Evolutionary conservation across 2,329 filamentous ascomycete species (phyloP), one percentile per base, ranked within the genome.

Genomic region (Zalaria sp.): DNA sequence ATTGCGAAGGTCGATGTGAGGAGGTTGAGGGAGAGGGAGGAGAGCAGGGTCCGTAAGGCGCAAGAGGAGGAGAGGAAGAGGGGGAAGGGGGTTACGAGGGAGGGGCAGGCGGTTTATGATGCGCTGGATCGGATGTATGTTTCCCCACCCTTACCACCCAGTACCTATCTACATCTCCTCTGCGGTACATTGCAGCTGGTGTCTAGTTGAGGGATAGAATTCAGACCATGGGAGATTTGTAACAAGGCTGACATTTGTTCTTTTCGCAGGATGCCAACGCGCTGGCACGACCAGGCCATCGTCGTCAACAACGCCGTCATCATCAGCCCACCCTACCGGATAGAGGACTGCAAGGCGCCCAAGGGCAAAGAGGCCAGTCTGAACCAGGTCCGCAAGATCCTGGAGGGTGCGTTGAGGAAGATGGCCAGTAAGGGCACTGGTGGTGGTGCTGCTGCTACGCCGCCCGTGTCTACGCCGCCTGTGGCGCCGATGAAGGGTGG

Each of bases 101-200:
- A 78, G 47, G 76, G 70, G 26, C 77, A 81, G 57, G 75, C 77
- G 41, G 62, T 81, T 10, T 81, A 76, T 50, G 75, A 80, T 60
- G 67, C 70, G 7, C 66, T 81, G 41, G 69, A 67, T 46, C 68
- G 73, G 50, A 75, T 73, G 57, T 77, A 53, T 47, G 66, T 47
- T 47, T 27, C 31, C 34, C 25, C 26, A 8, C 29, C 27, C 18
- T 18, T 18, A 18, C 18, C 18, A 18, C 18, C 18, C 18, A 18
- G 18, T 18, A 18, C 18, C 18, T 18, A 18, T 18, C 18, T 18
- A 18, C 18, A 18, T 34, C 3, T 27, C 28, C n/a, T 11, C 29
- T 32, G 9, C 10, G 8, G 34, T 38, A 29, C 31, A 7, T 7
- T 11, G 35, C 28, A n/a, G 9, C 26, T 18, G 18, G 18, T 18